Percentiles rank a stretch among this genome's conserved stretches.
Evolutionary conservation across 1,284 basidiomycete genomes (phyloP).

Genomic region (Microbotryomycetes sp.): DNA sequence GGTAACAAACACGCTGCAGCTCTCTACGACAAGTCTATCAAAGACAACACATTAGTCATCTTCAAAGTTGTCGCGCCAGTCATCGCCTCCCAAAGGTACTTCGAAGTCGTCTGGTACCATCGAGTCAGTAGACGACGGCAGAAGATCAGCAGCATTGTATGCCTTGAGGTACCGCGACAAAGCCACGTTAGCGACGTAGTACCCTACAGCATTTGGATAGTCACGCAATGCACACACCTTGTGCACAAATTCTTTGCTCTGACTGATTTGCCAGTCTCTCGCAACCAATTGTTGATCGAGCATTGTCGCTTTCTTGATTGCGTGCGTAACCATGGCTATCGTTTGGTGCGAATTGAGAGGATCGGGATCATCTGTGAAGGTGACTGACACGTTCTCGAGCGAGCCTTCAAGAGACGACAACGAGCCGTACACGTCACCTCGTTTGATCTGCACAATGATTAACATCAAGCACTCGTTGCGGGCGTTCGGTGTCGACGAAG

Average conservation of each 20-base stretch:
- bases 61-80: background rate
- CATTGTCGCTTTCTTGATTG: constrained; percentile 12
- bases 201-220: too few relatives aligned
- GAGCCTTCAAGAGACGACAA: background rate
- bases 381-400: constrained; percentile 5
- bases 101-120: background rate
- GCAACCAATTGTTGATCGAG: constrained; percentile 5
- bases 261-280: background rate
- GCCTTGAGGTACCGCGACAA: too few relatives aligned
- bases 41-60: too few relatives aligned
- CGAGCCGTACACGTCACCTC: background rate
- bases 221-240: too few relatives aligned
- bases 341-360: constrained; percentile 23
- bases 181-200: too few relatives aligned
- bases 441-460: background rate
- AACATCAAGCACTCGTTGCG: background rate
- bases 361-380: constrained; percentile 29
- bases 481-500: background rate
- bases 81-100: background rate
- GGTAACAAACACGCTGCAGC: too few relatives aligned
- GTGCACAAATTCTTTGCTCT: constrained; percentile 22
- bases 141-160: too few relatives aligned
- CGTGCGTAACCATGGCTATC: constrained; percentile 12
- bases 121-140: too few relatives aligned
- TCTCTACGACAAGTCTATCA: too few relatives aligned